These are phyloP conservation scores for Amoebophrya sp. DNA, from an alignment of 169 alveolate genomes.

Conservation along the genomic window DNA sequence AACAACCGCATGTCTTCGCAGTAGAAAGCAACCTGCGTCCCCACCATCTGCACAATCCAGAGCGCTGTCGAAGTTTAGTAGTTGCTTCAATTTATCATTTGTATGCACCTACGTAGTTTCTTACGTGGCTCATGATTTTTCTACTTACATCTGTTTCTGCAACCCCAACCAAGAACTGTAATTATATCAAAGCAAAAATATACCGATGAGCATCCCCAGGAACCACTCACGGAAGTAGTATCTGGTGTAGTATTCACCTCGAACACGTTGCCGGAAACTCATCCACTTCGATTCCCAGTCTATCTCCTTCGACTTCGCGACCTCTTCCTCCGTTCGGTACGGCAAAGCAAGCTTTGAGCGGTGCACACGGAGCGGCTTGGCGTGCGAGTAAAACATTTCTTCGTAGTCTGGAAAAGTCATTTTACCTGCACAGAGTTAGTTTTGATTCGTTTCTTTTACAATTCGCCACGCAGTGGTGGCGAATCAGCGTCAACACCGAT, in stretches of 20 bases:
- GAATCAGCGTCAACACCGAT: too few relatives aligned
- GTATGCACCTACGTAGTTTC: too few relatives aligned
- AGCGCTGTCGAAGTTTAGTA: not conserved
- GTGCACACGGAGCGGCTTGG: slow-evolving; percentile 70
- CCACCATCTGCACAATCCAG: not conserved
- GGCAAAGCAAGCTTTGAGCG: slow-evolving; percentile 68
- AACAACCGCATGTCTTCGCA: slow-evolving; percentile 66
- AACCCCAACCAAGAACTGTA: not conserved
- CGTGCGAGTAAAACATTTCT: slow-evolving; percentile 74
- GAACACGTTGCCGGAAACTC: slow-evolving; percentile 67
- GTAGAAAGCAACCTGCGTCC: not conserved
- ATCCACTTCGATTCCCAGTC: slow-evolving; percentile 73
- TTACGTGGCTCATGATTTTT: too few relatives aligned
- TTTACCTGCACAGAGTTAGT: too few relatives aligned
- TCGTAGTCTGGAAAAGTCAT: slow-evolving; percentile 73
- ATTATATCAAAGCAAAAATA: not conserved
- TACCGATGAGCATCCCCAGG: slow-evolving; percentile 59
- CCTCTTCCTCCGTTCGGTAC: slow-evolving; percentile 63
- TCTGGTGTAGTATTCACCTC: slow-evolving; percentile 63
- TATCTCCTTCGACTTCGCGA: slow-evolving; percentile 35
- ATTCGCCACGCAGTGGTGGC: too few relatives aligned
- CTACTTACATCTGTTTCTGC: too few relatives aligned
- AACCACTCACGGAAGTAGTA: slow-evolving; percentile 59
- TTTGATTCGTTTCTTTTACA: too few relatives aligned
- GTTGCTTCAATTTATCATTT: too few relatives aligned